Percentiles rank a stretch among this genome's conserved stretches.
These are phyloP conservation scores for Zangia roseola DNA, from an alignment of 768 basidiomycete genomes.

Conservation along the genomic window DNA sequence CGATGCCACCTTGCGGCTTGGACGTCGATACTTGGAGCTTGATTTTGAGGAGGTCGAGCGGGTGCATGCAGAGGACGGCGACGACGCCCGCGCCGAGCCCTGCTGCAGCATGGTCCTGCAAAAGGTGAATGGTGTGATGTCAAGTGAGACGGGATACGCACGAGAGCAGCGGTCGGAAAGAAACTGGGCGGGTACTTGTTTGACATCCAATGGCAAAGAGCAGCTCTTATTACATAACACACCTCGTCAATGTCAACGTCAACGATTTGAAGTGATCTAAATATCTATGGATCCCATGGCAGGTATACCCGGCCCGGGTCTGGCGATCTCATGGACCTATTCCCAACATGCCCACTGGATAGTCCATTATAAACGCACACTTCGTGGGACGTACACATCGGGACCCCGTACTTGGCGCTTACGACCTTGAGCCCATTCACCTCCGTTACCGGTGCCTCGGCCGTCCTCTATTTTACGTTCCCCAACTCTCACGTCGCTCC, in stretches of 20 bases:
- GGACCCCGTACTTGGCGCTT: neutral
- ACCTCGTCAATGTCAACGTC: neutral
- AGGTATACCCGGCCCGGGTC: too few species aligned
- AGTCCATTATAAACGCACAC: too few species aligned
- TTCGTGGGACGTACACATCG: too few species aligned
- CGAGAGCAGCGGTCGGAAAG: conserved; percentile 40
- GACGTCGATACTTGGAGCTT: conserved; percentile 86
- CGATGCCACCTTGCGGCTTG: conserved; percentile 56
- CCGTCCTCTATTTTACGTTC: neutral
- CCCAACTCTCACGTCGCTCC: conserved; percentile 2
- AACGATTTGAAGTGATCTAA: too few species aligned
- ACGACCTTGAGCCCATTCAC: neutral
- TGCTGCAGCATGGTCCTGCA: conserved; percentile 90
- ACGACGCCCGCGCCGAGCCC: conserved; percentile 92
- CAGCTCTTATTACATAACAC: conserved; percentile 19
- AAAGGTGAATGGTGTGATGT: neutral
- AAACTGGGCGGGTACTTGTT: conserved; percentile 37
- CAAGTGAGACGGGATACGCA: neutral
- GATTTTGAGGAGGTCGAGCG: conserved; percentile 92
- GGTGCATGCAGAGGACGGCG: conserved; percentile 95
- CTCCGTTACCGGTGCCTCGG: neutral
- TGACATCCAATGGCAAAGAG: conserved; percentile 23
- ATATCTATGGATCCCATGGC: too few species aligned
- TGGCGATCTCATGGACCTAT: neutral
- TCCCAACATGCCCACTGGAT: conserved; percentile 2